phyloP scores from a whole-genome alignment of 768 basidiomycete species.

The Podaxis mareebaensis region DNA sequence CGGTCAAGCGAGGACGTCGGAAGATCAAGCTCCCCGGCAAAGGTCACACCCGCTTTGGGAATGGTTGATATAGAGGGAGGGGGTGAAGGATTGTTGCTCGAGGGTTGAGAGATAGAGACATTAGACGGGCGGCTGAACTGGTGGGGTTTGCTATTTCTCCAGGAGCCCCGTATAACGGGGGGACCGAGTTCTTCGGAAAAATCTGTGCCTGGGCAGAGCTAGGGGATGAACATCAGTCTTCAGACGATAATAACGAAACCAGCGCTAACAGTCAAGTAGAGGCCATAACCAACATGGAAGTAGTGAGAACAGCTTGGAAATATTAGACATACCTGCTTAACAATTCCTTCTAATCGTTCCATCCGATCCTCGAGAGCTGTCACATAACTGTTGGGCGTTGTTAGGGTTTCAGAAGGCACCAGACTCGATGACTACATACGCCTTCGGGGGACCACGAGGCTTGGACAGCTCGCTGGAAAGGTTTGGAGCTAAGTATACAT shows the following conservation, averaged over 20 bases:
- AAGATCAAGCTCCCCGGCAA: background rate
- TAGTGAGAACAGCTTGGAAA: background rate
- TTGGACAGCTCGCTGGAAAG: constrained; percentile 57
- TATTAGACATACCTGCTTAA: constrained; percentile 42
- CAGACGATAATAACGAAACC: constrained; percentile 5
- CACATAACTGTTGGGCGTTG: constrained; percentile 44
- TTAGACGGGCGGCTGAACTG: constrained; percentile 9
- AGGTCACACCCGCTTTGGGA: constrained; percentile 1
- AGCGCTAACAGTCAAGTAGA: background rate
- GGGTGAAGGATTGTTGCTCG: constrained; percentile 11
- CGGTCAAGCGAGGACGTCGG: constrained; percentile 17
- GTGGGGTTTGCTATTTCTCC: constrained; percentile 40
- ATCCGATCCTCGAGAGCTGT: constrained; percentile 59
- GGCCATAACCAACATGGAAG: background rate
- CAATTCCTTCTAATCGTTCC: constrained; percentile 54
- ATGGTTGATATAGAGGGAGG: constrained; percentile 19
- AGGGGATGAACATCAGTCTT: constrained; percentile 13
- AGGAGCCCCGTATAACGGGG: constrained; percentile 61
- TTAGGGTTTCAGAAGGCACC: background rate
- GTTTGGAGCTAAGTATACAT: background rate
- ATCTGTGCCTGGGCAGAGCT: constrained; percentile 66
- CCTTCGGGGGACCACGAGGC: constrained; percentile 68
- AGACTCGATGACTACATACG: constrained; percentile 39
- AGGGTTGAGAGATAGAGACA: constrained; percentile 16
- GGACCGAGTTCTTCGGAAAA: constrained; percentile 66